Base-by-base conservation (phyloP, 1,284 basidiomycete genomes). In the Caloboletus inedulis region DNA sequence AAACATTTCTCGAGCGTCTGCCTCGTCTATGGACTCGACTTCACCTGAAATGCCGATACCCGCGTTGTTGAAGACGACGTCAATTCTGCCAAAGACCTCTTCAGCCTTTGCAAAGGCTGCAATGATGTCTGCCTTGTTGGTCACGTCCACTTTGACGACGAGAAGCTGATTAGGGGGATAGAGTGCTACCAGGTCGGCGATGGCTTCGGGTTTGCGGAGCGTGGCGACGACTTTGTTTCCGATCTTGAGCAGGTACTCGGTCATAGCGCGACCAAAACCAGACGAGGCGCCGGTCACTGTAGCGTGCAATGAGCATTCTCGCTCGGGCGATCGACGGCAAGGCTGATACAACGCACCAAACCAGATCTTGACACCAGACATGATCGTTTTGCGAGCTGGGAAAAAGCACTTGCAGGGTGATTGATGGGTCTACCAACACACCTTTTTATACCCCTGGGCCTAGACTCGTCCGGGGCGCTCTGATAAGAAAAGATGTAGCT, bases 51-150 rank as follows among this genome's bases (percentile, higher is more conserved):
- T 7, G 5, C 0, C n/a, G 3, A 49, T 7, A 0, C 64, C 64
- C 2, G 62, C 60, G 6, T 64, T 66, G 37, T 76, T 77, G 56
- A 74, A 70, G 6, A 78, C 75, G 25, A 77, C 68, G 41, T 77
- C 74, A 36, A 77, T 58, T 12, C 71, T 61, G 3, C 76, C 77
- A 51, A 76, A 76, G 2, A 44, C 47, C 4, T 61, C 59, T 44
- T 65, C 56, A 0, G 68, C 70, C 21, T 59, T 56, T 3, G 59
- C 53, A 47, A 78, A 77, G 0, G 70, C 74, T 1, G 52, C 59
- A 0, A 30, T 37, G 47, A 77, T 60, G 6, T 59, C 53, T 1
- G 41, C 43, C 6, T 54, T 50, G 7, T 69, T 53, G 16, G 64
- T 71, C 44, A 78, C 72, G 59, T 79, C 76, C n/a, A 74, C 55